These are phyloP conservation scores for Alternaria solani DNA, from an alignment of 2,329 filamentous ascomycete genomes.

Conservation along the genomic window DNA sequence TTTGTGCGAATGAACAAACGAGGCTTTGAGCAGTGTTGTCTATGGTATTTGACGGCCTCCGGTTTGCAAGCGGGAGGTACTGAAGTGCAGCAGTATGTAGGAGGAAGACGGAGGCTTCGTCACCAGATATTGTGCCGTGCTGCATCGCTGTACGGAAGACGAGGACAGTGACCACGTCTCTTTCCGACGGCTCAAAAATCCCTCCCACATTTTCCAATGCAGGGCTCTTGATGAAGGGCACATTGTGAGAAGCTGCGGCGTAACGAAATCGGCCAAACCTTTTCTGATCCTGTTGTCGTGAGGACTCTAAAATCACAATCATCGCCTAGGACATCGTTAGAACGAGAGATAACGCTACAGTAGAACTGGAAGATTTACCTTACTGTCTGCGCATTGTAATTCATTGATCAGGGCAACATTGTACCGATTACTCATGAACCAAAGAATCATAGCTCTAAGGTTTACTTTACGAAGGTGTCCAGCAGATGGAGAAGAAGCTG, in stretches of 20 bases:
- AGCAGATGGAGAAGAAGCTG: not conserved
- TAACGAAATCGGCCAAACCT: not conserved
- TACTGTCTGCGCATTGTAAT: constrained; percentile 2
- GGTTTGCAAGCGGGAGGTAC: constrained; percentile 6
- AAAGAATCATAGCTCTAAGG: constrained; percentile 4
- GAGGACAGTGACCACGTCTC: constrained; percentile 9
- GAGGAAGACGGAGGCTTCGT: constrained; percentile 11
- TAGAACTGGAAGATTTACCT: not conserved
- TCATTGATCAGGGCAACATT: constrained; percentile 2
- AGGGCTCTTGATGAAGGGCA: not conserved
- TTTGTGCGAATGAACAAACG: constrained; percentile 2
- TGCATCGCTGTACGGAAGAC: constrained; percentile 7
- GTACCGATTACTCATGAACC: constrained; percentile 1
- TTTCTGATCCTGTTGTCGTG: not conserved
- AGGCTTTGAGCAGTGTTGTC: not conserved
- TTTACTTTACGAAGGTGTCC: constrained; percentile 3
- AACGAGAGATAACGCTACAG: not conserved
- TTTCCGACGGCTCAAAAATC: constrained; percentile 10
- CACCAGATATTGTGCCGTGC: constrained; percentile 2
- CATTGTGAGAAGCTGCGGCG: not conserved
- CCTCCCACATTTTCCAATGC: constrained; percentile 2
- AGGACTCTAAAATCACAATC: constrained; percentile 6
- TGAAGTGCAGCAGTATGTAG: constrained; percentile 12
- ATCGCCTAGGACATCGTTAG: constrained; percentile 1
- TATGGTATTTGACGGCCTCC: constrained; percentile 1